phyloP scores from a whole-genome alignment of 768 basidiomycete species.

The Pholiota conissans region DNA sequence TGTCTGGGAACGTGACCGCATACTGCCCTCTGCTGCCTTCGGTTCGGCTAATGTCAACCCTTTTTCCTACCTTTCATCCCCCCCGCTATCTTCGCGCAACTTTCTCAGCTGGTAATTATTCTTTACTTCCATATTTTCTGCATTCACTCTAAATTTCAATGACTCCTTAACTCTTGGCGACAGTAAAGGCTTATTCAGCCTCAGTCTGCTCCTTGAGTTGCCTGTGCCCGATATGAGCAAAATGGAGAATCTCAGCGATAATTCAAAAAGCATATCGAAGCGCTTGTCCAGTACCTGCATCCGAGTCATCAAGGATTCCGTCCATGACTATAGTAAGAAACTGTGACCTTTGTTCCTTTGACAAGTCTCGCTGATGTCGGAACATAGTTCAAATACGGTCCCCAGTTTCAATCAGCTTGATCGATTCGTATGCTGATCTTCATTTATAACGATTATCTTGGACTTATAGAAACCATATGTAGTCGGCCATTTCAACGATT shows the following conservation, averaged over 20 bases:
- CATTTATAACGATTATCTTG: not conserved
- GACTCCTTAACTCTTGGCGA: too few relatives aligned
- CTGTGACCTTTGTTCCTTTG: not conserved
- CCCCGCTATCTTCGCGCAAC: too few relatives aligned
- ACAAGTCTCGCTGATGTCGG: not conserved
- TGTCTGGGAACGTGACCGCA: too few relatives aligned
- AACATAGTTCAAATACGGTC: constrained; percentile 1
- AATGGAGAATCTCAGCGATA: not conserved
- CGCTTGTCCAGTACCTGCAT: not conserved
- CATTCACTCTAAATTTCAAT: too few relatives aligned
- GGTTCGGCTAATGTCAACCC: too few relatives aligned
- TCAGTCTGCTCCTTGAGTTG: too few relatives aligned
- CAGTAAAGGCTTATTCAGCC: too few relatives aligned
- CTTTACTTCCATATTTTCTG: too few relatives aligned
- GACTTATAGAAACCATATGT: not conserved
- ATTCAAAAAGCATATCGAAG: not conserved
- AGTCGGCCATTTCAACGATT: constrained; percentile 79
- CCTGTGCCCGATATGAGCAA: not conserved
- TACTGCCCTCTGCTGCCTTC: too few relatives aligned
- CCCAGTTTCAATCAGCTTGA: not conserved
- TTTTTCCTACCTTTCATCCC: too few relatives aligned
- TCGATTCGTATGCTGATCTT: not conserved
- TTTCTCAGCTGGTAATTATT: too few relatives aligned
- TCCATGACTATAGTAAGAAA: not conserved
- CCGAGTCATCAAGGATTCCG: constrained; percentile 4